Base-by-base conservation (phyloP, 1,284 basidiomycete species). In the Malassezia restricta region DNA sequence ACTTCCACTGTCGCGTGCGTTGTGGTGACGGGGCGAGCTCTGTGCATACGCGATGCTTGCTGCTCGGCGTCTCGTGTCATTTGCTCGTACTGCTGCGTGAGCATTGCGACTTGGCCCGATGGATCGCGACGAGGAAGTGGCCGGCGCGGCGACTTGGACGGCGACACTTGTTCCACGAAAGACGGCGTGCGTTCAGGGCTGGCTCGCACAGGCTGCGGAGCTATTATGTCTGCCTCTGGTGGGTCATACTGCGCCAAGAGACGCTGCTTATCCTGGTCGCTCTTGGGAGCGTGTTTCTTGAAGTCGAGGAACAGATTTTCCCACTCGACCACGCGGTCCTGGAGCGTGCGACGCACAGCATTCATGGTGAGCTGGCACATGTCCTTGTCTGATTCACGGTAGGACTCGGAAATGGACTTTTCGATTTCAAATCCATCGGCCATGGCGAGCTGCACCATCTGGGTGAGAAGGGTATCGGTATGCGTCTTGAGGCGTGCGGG, bases 261-360 rank as follows among this genome's bases (percentile, higher is more conserved):
- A 37, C 74, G 63, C 11, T 75, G 71, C 27, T 72, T 62, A 49
- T 75, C 75, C 40, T 72, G 69, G 40, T 73, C 74, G 20, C 65
- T 61, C 1, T 84, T 52, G 82, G 75, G 62, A 49, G 56, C 58
- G 31, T 66, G 63, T 47, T 66, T 65, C 53, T 75, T 76, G 65
- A 68, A 77, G 58, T 78, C 65, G 38, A 71, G 83, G 66, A 90
- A 87, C 65, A 88, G 85, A 53, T 81, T 80, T 69, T 94, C 90
- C 87, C 91, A 96, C 39, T 86, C 86, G n/a, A 95, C 88, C 47
- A 94, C 89, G 74, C 85, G 86, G 68, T 94, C 88, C 75, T 95
- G 91, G 39, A 91, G 79, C 52, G 83, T 83, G 3, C 86, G 82
- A 43, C 90, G 82, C 6, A 92, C 87, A 54, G 83, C 81, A 62